Evolutionary conservation across 1,139 yeast genomes (phyloP), one percentile per base, ranked within the genome.

Genomic region (Saccharomyces hybrid): DNA sequence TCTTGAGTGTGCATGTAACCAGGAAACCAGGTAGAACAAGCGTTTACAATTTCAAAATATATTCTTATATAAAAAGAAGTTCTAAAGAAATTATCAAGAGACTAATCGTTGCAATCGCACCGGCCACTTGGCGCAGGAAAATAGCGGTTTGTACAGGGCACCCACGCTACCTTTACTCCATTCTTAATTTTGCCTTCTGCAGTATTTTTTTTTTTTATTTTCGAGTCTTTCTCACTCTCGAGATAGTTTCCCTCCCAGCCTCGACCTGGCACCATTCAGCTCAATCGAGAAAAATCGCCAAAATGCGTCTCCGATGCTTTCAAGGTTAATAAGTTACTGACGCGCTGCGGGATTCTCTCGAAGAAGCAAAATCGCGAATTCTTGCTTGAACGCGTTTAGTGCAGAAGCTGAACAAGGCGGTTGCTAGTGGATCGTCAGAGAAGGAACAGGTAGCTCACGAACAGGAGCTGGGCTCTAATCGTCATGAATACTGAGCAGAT

Each of bases 101-200:
- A 19, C 4, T 38, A 38, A 16, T 16, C 25, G 44, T 38, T 16
- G 44, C 44, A 38, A 3, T 38, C 44, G 44, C 44, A 16, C 44
- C n/a, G 44, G 25, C 44, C 44, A 38, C 23, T 19, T 38, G 26
- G 44, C 6, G 44, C 44, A 38, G 44, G 44, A 38, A 38, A 38
- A 38, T 11, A 8, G 23, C 44, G 44, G 44, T 38, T 38, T 38
- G 25, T 19, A 38, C 44, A 38, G 25, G 26, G 44, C 7, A 38
- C 44, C 42, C 44, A 19, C 44, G 44, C 44, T 38, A 16, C 44
- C 44, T 38, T 38, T 38, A 16, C 44, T 38, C 44, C 44, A 38
- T 38, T 38, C 44, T 9, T 11, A 38, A 38, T 38, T 13, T 38
- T 38, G 44, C 44, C 44, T 38, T 38, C 44, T 19, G 44, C 44